Evolutionary conservation across 2,329 filamentous ascomycete genomes (phyloP), one percentile per base, ranked within the genome.

Genomic region (Aspergillus sp.): DNA sequence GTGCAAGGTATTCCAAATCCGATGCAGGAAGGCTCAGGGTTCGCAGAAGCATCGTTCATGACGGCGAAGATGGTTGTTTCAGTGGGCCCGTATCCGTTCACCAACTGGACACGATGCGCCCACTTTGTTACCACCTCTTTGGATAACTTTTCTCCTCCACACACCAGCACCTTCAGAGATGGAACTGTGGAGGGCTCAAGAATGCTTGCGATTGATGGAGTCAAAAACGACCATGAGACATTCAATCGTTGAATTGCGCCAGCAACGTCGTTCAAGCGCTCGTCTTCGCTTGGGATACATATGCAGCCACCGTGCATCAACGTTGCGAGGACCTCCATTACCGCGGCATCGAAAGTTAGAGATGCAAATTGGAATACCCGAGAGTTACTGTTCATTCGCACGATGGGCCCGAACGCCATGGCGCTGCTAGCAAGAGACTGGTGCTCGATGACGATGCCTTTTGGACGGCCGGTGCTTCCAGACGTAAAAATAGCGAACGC

Each of bases 71-170:
- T 64, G 17, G 62, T 61, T 2, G 66, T 67, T 45, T 74, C 72
- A 6, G 69, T 68, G 3, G 72, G 70, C 3, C 72, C 72, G 49
- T 74, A 74, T 13, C 59, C 65, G 46, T 71, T 73, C 50, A 71
- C 62, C 20, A 79, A 57, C 9, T 68, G 69, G 1, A 72, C 66
- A 10, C 57, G 60, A 19, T 66, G 65, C 13, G 78, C 80, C 92
- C 92, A 96, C 44, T 78, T 79, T 0, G 80, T 76, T 38, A 87
- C 83, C 0, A 95, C 88, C 26, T 83, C 81, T 32, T 83, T 81
- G 0, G 88, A 91, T 72, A 96, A 79, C 2, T 88, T 83, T 68
- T 80, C 78, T 36, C 77, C 78, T 41, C 74, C 76, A 14, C 70
- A 66, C 0, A 72, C 66, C 8, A 80, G 64, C 1, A 70, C 70